phyloP scores from a whole-genome alignment of 306 rosid species.

The Begonia loranthoides region DNA sequence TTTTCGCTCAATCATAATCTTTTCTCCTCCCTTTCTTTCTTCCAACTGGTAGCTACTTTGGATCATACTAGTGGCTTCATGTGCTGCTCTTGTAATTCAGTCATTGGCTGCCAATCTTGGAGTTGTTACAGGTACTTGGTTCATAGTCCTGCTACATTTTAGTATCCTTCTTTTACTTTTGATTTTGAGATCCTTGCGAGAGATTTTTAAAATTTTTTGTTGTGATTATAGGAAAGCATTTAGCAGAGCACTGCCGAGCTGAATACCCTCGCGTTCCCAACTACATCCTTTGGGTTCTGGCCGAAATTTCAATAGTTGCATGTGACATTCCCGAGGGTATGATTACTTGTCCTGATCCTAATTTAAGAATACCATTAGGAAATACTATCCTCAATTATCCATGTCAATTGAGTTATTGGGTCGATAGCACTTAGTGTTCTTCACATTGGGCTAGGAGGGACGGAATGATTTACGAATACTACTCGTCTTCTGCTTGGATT shows the following conservation, averaged over 20 bases:
- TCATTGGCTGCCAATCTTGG: conserved; percentile 95
- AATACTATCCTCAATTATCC: too few species aligned
- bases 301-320: conserved; percentile 91
- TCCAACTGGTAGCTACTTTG: conserved; percentile 54
- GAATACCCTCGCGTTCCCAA: conserved; percentile 64
- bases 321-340: conserved; percentile 98
- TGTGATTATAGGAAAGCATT: conserved; percentile 70
- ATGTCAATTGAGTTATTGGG: too few species aligned
- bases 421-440: too few species aligned
- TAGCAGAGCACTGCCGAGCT: conserved; percentile 87
- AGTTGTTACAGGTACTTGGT: conserved; percentile 75
- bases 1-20: neutral
- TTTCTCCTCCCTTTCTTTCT: conserved; percentile 2
- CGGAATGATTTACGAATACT: too few species aligned
- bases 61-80: conserved; percentile 90
- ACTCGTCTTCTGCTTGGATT: too few species aligned
- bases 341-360: neutral
- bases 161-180: too few species aligned
- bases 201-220: conserved; percentile 1
- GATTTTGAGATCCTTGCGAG: too few species aligned
- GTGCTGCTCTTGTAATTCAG: conserved; percentile 88
- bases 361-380: too few species aligned
- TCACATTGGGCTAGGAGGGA: too few species aligned
- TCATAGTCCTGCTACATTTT: too few species aligned
- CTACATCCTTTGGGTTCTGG: conserved; percentile 76